phyloP scores from a whole-genome alignment of 2,329 filamentous ascomycete species.

The Calonectria honghensis region DNA sequence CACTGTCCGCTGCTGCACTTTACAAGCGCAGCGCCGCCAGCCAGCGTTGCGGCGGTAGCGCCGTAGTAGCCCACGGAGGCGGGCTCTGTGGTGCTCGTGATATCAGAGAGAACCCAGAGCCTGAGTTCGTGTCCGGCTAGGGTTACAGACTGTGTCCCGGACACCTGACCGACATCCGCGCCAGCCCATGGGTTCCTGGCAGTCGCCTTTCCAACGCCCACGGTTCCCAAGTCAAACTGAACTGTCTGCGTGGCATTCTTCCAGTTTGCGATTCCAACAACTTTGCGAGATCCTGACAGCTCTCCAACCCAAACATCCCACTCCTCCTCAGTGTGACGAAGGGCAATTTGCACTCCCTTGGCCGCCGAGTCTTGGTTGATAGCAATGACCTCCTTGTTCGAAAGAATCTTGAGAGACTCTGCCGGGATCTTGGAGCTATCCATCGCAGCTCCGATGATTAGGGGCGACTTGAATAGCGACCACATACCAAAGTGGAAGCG shows the following conservation, averaged over 20 bases:
- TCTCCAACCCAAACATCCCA: constrained; percentile 72
- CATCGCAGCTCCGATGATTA: constrained; percentile 68
- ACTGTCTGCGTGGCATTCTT: constrained; percentile 64
- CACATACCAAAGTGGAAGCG: constrained; percentile 72
- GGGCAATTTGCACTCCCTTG: constrained; percentile 69
- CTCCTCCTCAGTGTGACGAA: constrained; percentile 67
- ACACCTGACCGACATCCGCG: constrained; percentile 57
- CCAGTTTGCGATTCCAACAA: constrained; percentile 71
- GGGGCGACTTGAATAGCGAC: constrained; percentile 71
- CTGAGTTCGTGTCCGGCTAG: constrained; percentile 63
- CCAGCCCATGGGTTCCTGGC: constrained; percentile 64
- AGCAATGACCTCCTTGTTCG: constrained; percentile 72
- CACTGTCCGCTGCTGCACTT: constrained; percentile 64
- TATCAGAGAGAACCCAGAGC: constrained; percentile 62
- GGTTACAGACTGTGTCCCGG: constrained; percentile 57
- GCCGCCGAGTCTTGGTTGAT: constrained; percentile 75
- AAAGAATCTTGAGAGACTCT: constrained; percentile 65
- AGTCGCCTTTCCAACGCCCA: constrained; percentile 63
- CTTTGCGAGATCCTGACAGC: constrained; percentile 64
- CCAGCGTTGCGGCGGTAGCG: constrained; percentile 59
- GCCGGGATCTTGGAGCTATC: constrained; percentile 61
- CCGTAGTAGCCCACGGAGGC: constrained; percentile 62
- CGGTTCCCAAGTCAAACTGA: constrained; percentile 62
- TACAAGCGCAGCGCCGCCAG: constrained; percentile 59
- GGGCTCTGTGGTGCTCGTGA: constrained; percentile 51